Evolutionary conservation across 306 rosid genomes (phyloP).

Genomic region (Inga leiocalycina): DNA sequence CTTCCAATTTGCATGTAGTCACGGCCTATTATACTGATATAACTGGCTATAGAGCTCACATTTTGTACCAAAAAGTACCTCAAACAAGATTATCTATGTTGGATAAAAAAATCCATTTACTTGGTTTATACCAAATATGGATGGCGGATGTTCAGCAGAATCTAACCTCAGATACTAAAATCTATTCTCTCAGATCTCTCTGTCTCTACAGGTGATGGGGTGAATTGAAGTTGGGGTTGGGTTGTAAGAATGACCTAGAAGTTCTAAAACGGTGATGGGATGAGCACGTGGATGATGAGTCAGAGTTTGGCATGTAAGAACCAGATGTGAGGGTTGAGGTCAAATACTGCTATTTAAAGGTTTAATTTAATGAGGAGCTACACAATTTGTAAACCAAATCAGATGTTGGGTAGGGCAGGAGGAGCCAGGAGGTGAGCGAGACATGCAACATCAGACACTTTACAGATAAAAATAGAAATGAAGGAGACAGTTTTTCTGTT

Average conservation of each 20-base stretch:
- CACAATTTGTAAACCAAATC: background rate
- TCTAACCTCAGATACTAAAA: background rate
- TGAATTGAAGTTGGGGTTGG: background rate
- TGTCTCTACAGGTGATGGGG: background rate
- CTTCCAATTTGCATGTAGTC: background rate
- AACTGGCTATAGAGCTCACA: too few species aligned
- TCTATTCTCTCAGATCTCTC: background rate
- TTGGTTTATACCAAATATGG: background rate
- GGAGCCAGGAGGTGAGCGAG: background rate
- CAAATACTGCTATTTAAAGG: background rate
- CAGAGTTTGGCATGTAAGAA: slow-evolving; percentile 37
- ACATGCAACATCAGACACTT: background rate
- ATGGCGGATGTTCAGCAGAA: background rate
- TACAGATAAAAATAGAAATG: background rate
- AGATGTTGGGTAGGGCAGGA: background rate
- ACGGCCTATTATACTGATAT: background rate
- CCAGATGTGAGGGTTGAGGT: background rate
- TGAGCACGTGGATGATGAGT: slow-evolving; percentile 56
- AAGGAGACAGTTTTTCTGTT: background rate
- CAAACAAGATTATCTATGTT: too few species aligned
- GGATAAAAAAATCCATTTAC: background rate
- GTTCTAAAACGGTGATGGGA: slow-evolving; percentile 44
- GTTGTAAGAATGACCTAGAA: slow-evolving; percentile 50
- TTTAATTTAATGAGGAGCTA: background rate
- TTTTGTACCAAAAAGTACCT: too few species aligned